These are phyloP conservation scores for Dipteronia dyeriana DNA, from an alignment of 345 rosid species.

Conservation along the genomic window DNA sequence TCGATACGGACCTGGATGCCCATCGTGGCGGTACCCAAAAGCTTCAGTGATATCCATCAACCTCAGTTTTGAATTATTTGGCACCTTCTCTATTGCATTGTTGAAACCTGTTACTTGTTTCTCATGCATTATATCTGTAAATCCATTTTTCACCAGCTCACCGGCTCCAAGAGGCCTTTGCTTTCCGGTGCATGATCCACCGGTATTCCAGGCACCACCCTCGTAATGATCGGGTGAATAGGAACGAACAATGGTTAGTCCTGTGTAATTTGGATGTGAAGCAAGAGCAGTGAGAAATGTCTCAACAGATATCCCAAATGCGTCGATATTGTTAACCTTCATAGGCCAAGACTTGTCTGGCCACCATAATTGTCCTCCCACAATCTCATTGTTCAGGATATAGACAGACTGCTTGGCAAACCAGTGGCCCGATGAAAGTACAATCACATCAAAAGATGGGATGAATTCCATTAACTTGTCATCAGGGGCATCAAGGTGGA, in stretches of 20 bases:
- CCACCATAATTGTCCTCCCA: conserved; percentile 98
- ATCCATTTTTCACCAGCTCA: conserved; percentile 75
- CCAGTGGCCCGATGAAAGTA: conserved; percentile 98
- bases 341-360: conserved; percentile 63
- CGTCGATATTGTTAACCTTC: conserved; percentile 82
- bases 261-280: conserved; percentile 75
- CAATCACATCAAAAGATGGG: conserved; percentile 69
- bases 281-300: conserved; percentile 67
- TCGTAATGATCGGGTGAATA: conserved; percentile 98
- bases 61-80: conserved; percentile 54
- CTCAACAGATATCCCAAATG: conserved; percentile 87
- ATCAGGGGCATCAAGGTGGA: conserved; percentile 87
- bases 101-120: conserved; percentile 75
- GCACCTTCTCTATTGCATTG: conserved; percentile 42
- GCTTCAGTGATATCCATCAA: conserved; percentile 85
- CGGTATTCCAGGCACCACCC: conserved; percentile 97
- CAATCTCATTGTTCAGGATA: conserved; percentile 72
- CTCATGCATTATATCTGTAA: conserved; percentile 74
- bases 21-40: conserved; percentile 90
- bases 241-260: conserved; percentile 75
- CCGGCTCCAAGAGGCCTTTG: conserved; percentile 60
- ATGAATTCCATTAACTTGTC: conserved; percentile 67
- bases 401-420: conserved; percentile 94
- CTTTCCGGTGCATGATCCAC: conserved; percentile 97
- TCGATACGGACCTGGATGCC: conserved; percentile 96